Base-by-base conservation (phyloP, 31 red algal genomes). In the Odonthalia washingtoniensis region DNA sequence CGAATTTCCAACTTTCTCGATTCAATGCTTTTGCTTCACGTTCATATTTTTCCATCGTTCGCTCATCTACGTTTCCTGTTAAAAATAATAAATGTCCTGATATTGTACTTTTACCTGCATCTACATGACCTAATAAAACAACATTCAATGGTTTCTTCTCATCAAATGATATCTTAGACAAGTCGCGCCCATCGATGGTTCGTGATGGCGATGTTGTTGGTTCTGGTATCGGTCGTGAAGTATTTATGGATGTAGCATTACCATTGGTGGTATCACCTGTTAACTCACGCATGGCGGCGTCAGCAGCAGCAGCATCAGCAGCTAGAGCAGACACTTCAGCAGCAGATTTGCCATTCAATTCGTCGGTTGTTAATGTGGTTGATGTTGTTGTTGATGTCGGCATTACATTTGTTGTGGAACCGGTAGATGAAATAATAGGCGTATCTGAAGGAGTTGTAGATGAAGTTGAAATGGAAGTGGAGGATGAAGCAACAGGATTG, bases 11-110 rank as follows among this genome's bases (percentile, higher is more conserved):
- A 49, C 92, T 89, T 84, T 99, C 94, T 40, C 97, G 88, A 78
- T 89, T 92, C 44, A 95, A 78, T 40, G 90, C 91, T 74, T 99
- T 96, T n/a, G 97, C 97, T 64, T 99, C 97, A 74, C 87, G 78
- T 70, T 99, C 94, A 70, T 89, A 99, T 63, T 99, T 99, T 36
- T 99, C 94, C 94, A 99, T 94, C 5, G 94, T 96, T 27, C 94
- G 90, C 21, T 99, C 97, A 70, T 99, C 94, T 0, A 99, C 91
- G 77, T 94, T 95, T 61, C 97, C 97, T 3, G 97, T 96, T 49
- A 99, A 72, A 46, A 95, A 90, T 65, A 99, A 79, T 40, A 99
- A 80, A 74, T 99, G 94, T 28, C 97, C 97, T 3, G 94, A 96
- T 62, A 99, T 90, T 37, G 97, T 99, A 34, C 82, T 89, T 75